Evolutionary conservation across 2,329 filamentous ascomycete species (phyloP).

Genomic region (Aspergillus jensenii): DNA sequence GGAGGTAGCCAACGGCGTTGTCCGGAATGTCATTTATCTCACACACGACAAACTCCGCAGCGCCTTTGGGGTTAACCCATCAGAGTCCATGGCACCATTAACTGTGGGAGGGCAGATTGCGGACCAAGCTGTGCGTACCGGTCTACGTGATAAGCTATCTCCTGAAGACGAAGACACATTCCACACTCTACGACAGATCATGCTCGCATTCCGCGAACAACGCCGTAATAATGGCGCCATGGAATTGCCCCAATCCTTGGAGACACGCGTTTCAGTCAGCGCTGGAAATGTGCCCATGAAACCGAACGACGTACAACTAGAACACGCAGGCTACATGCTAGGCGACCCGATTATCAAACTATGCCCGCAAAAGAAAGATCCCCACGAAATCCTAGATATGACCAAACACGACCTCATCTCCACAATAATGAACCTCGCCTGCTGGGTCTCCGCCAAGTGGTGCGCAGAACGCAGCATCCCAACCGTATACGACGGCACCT

Average conservation of each 20-base stretch:
- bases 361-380: constrained; percentile 26
- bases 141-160: constrained; percentile 28
- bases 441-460: constrained; percentile 36
- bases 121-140: constrained; percentile 18
- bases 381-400: constrained; percentile 38
- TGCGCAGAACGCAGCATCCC: constrained; percentile 38
- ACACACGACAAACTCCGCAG: constrained; percentile 46
- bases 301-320: constrained; percentile 31
- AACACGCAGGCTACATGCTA: constrained; percentile 32
- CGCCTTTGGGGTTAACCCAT: constrained; percentile 33
- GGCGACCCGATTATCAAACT: constrained; percentile 46
- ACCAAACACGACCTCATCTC: constrained; percentile 42
- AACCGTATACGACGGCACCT: constrained; percentile 36
- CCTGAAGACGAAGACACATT: constrained; percentile 37
- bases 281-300: constrained; percentile 21
- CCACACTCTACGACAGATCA: constrained; percentile 36
- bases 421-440: constrained; percentile 57
- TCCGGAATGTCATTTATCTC: constrained; percentile 56
- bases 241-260: constrained; percentile 27
- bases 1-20: constrained; percentile 53
- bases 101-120: constrained; percentile 32
- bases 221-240: constrained; percentile 41
- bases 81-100: constrained; percentile 20
- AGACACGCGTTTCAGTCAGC: constrained; percentile 27
- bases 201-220: constrained; percentile 38